These are phyloP conservation scores for Trypanosomatidae sp. DNA, from an alignment of 208 protist genomes.

Conservation along the genomic window DNA sequence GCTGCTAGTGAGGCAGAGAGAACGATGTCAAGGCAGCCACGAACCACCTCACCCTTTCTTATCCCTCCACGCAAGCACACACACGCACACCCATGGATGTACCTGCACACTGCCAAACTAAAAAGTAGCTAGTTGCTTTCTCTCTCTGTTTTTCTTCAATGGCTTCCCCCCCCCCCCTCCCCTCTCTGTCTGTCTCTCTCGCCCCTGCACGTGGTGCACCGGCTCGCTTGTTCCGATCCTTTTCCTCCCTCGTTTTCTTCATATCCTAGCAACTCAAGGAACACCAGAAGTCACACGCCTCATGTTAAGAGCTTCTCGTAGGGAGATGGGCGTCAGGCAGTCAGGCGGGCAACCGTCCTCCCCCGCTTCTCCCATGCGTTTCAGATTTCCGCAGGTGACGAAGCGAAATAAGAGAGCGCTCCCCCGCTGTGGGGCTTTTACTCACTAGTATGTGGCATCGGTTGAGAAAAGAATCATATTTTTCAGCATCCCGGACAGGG, in stretches of 20 bases:
- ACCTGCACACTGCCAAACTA: constrained; percentile 4
- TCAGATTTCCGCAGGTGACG: background rate
- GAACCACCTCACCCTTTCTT: constrained; percentile 1
- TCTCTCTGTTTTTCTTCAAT: background rate
- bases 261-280: background rate
- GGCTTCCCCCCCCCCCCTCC: background rate
- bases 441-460: background rate
- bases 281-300: background rate
- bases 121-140: background rate
- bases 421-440: background rate
- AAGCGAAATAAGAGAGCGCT: background rate
- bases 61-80: background rate
- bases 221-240: background rate
- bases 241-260: background rate
- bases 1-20: no score
- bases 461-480: background rate
- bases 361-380: background rate
- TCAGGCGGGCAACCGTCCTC: background rate
- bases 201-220: background rate
- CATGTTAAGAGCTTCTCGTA: background rate
- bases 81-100: constrained; percentile 4
- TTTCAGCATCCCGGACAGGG: background rate
- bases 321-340: background rate
- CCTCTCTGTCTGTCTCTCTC: background rate
- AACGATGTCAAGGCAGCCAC: background rate